Evolutionary conservation across 768 basidiomycete genomes (phyloP).

Genomic region (Myochromella boudieri): DNA sequence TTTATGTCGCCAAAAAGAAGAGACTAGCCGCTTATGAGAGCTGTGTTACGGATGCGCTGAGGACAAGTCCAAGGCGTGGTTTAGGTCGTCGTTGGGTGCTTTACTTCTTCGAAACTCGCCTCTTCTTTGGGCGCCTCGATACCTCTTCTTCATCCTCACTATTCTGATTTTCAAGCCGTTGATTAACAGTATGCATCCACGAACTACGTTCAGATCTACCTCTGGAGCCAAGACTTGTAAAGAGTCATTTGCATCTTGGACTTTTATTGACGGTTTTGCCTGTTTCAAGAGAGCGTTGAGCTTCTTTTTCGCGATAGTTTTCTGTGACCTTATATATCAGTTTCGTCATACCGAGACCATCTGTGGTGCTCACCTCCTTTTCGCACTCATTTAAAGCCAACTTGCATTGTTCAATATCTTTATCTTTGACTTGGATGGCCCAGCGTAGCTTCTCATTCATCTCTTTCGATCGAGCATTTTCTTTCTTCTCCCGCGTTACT

Average conservation of each 20-base stretch:
- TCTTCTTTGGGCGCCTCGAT: too few relatives aligned
- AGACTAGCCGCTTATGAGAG: too few relatives aligned
- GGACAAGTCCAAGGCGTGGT: too few relatives aligned
- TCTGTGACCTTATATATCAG: conserved; percentile 4
- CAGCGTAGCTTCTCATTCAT: conserved; percentile 5
- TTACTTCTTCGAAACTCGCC: too few relatives aligned
- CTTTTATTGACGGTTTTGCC: background rate
- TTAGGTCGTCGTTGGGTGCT: too few relatives aligned
- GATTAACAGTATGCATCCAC: background rate
- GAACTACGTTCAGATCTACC: background rate
- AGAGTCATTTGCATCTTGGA: conserved; percentile 16
- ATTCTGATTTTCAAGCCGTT: background rate
- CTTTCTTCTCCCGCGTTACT: background rate
- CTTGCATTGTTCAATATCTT: conserved; percentile 5
- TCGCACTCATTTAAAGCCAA: conserved; percentile 3
- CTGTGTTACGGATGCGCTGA: too few relatives aligned
- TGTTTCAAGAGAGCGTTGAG: conserved; percentile 13
- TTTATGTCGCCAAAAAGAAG: too few relatives aligned
- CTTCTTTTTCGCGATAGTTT: conserved; percentile 11
- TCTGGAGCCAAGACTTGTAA: too few relatives aligned
- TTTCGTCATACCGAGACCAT: background rate
- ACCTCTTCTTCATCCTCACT: too few relatives aligned
- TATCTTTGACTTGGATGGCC: conserved; percentile 7
- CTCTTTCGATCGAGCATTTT: conserved; percentile 4
- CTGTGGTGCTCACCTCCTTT: conserved; percentile 7